Evolutionary conservation across 1,139 yeast species (phyloP).

Genomic region (Blastobotrys raffinosifermentans): DNA sequence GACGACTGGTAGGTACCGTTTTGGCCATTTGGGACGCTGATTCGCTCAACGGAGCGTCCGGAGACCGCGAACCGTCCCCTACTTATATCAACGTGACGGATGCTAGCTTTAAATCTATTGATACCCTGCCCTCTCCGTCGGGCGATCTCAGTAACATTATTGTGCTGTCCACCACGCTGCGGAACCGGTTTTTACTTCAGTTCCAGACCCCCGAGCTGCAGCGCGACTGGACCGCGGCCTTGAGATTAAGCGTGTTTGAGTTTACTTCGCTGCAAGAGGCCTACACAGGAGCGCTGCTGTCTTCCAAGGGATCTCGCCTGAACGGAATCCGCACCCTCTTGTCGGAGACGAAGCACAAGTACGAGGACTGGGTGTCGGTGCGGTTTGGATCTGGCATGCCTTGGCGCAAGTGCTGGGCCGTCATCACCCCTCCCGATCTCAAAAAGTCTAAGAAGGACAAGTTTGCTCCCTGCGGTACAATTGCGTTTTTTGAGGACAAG

Average conservation of each 20-base stretch:
- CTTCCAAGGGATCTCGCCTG: conserved; percentile 79
- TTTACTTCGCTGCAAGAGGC: conserved; percentile 83
- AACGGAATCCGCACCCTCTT: conserved; percentile 81
- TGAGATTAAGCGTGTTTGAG: conserved; percentile 74
- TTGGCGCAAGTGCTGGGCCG: conserved; percentile 92
- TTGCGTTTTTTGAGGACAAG: conserved; percentile 36
- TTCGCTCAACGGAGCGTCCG: conserved; percentile 50
- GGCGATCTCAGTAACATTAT: conserved; percentile 70
- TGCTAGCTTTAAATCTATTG: conserved; percentile 75
- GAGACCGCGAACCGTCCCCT: conserved; percentile 45
- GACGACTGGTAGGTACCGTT: conserved; percentile 84
- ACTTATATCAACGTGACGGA: conserved; percentile 86
- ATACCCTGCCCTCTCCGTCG: conserved; percentile 53
- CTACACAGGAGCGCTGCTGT: conserved; percentile 86
- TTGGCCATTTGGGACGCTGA: conserved; percentile 91
- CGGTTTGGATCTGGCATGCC: conserved; percentile 97
- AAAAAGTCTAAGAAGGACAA: conserved; percentile 40
- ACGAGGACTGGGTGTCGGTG: conserved; percentile 93
- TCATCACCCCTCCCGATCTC: conserved; percentile 62
- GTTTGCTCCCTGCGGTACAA: conserved; percentile 32
- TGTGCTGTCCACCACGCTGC: conserved; percentile 83
- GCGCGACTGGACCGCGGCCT: conserved; percentile 70
- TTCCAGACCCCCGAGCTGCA: conserved; percentile 42
- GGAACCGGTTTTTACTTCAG: conserved; percentile 79
- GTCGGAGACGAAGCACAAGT: conserved; percentile 77